Conservation (phyloP, 345 rosid species). For the Citrus australasica region DNA sequence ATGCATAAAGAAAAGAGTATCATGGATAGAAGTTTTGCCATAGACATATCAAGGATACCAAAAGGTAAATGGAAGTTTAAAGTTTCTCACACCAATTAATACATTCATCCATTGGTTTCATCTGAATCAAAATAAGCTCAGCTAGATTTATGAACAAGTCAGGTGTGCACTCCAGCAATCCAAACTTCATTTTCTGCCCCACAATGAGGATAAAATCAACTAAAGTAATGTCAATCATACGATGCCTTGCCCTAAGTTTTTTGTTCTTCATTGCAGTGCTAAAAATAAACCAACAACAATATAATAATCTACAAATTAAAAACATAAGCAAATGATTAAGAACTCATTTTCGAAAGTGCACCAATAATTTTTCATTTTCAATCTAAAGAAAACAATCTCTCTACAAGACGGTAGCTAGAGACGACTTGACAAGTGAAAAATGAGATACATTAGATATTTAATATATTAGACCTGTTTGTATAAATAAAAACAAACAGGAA, state of each 20-base stretch:
- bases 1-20: neutral
- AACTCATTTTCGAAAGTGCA: neutral
- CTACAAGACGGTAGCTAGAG: neutral
- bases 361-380: conserved; percentile 10
- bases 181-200: neutral
- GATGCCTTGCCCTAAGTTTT: neutral
- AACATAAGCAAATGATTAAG: neutral
- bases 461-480: neutral
- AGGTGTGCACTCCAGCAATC: neutral
- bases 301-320: neutral
- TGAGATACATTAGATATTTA: neutral
- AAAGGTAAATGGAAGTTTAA: neutral
- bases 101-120: conserved; percentile 3
- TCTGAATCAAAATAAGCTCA: neutral
- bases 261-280: neutral
- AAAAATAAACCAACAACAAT: neutral
- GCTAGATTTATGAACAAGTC: neutral
- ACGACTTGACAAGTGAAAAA: neutral
- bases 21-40: neutral
- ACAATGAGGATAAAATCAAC: neutral
- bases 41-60: neutral
- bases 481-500: neutral
- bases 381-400: neutral
- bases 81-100: neutral
- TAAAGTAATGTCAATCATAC: neutral